Evolutionary conservation across 176 grass and related monocot species (phyloP), one percentile per base, ranked within the genome.

Genomic region (Avena eriantha): DNA sequence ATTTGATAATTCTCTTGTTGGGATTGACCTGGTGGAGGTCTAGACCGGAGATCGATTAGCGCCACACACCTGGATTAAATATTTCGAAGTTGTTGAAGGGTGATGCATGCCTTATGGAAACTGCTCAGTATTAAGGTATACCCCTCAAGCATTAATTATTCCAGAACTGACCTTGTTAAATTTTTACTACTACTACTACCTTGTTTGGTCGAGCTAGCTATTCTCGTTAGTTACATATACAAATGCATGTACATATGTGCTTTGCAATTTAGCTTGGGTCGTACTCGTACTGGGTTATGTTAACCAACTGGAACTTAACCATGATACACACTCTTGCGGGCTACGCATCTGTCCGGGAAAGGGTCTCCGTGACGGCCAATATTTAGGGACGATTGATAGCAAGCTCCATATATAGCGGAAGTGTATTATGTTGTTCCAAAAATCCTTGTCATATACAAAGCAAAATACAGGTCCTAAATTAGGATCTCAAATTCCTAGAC

Each of bases 41-140:
- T 29, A 70, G 45, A 69, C 73, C 55, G 0, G 11, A 65, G 78
- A 76, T 53, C 46, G 45, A 17, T 31, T 18, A 56, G 35, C 23
- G 7, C 67, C 17, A 41, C 39, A 26, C 29, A 48, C 23, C 59
- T 39, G 35, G 54, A 78, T 73, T 90, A 83, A 57, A 31, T 82
- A 86, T 61, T 55, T 48, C 54, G 71, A 11, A 24, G 79, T 3
- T 10, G 79, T 49, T 87, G 64, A 48, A 53, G 9, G 57, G 19
- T 87, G 80, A 79, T 21, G 56, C 12, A 70, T 85, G 24, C 29
- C 39, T 5, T 17, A 69, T 56, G 2, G 15, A 73, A 50, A 31
- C 48, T 64, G 45, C 12, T 54, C 9, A 41, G 39, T 41, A 41
- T 41, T 41, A 41, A 41, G 39, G 39, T 41, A 41, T 41, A 7